Percentiles rank a stretch among this genome's conserved stretches.
Conservation (phyloP, 2,329 filamentous ascomycete genomes). For the Fusarium sarcochroum region DNA sequence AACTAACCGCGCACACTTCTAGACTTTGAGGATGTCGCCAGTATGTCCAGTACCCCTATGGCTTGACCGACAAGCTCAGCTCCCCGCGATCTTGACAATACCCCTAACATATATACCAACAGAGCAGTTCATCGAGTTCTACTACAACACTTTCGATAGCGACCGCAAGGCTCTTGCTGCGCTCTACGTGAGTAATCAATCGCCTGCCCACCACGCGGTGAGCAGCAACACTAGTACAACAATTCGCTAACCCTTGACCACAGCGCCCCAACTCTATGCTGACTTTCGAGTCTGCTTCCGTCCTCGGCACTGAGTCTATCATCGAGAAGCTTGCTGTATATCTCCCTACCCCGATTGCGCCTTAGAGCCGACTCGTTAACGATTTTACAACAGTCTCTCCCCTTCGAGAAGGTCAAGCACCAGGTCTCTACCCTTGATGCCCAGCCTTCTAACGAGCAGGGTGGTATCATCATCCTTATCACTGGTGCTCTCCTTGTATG, state of each 20-base stretch:
- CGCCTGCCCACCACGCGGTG: neutral
- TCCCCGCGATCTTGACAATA: neutral
- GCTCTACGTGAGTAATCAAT: slow-evolving; percentile 82
- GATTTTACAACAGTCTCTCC: slow-evolving; percentile 70
- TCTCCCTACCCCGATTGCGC: slow-evolving; percentile 16
- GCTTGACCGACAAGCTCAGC: slow-evolving; percentile 5
- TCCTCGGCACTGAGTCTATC: slow-evolving; percentile 76
- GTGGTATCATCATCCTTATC: slow-evolving; percentile 87
- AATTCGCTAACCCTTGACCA: slow-evolving; percentile 14
- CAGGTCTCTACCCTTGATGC: slow-evolving; percentile 83
- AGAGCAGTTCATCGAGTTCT: slow-evolving; percentile 92
- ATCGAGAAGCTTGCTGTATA: slow-evolving; percentile 85
- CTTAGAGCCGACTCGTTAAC: slow-evolving; percentile 18
- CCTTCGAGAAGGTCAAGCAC: slow-evolving; percentile 87
- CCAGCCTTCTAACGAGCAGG: slow-evolving; percentile 77
- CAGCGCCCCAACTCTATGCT: slow-evolving; percentile 78
- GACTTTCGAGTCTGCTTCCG: slow-evolving; percentile 84
- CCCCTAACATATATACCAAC: slow-evolving; percentile 20
- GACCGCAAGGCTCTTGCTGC: slow-evolving; percentile 74
- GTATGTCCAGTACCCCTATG: slow-evolving; percentile 54
- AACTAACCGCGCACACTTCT: slow-evolving; percentile 49
- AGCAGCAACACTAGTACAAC: slow-evolving; percentile 73
- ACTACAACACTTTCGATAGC: slow-evolving; percentile 89
- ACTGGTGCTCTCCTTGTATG: slow-evolving; percentile 88
- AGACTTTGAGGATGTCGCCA: slow-evolving; percentile 64